phyloP scores from a whole-genome alignment of 768 basidiomycete species.

The Mycena galopus region DNA sequence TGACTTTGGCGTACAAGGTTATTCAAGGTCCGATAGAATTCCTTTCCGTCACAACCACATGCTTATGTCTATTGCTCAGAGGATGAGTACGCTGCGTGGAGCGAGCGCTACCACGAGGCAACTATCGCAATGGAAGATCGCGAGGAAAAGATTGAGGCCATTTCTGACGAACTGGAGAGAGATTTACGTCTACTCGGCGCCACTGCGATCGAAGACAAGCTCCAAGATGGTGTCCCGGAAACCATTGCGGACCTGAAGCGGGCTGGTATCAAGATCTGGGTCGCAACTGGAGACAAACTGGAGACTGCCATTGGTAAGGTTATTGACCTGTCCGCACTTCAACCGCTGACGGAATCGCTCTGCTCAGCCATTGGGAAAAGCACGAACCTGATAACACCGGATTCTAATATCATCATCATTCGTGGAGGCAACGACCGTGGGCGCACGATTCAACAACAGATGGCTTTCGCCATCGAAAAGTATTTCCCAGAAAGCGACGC shows the following conservation, averaged over 20 bases:
- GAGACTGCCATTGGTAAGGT: conserved; percentile 92
- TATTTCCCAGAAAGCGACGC: conserved; percentile 80
- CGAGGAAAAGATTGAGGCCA: conserved; percentile 82
- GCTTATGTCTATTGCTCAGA: conserved; percentile 55
- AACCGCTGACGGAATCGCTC: not conserved
- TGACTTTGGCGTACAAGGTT: conserved; percentile 94
- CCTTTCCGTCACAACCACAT: conserved; percentile 7
- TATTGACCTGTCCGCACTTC: not conserved
- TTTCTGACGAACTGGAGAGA: conserved; percentile 85
- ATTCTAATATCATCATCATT: conserved; percentile 95
- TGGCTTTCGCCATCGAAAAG: conserved; percentile 82
- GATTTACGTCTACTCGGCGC: conserved; percentile 89
- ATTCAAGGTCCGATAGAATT: conserved; percentile 66
- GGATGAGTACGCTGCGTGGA: conserved; percentile 87
- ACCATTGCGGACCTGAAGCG: conserved; percentile 94
- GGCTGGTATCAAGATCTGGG: conserved; percentile 99
- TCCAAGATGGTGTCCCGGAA: conserved; percentile 98
- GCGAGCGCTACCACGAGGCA: conserved; percentile 83
- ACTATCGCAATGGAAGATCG: conserved; percentile 82
- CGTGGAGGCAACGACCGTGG: conserved; percentile 76
- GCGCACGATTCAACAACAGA: conserved; percentile 83
- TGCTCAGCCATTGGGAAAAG: conserved; percentile 92
- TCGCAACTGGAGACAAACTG: conserved; percentile 97
- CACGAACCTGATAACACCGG: conserved; percentile 90
- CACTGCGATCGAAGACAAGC: conserved; percentile 96